Evolutionary conservation across 805 yeast genomes (phyloP), one percentile per base, ranked within the genome.

Genomic region (Kluyveromyces dobzhanskii): DNA sequence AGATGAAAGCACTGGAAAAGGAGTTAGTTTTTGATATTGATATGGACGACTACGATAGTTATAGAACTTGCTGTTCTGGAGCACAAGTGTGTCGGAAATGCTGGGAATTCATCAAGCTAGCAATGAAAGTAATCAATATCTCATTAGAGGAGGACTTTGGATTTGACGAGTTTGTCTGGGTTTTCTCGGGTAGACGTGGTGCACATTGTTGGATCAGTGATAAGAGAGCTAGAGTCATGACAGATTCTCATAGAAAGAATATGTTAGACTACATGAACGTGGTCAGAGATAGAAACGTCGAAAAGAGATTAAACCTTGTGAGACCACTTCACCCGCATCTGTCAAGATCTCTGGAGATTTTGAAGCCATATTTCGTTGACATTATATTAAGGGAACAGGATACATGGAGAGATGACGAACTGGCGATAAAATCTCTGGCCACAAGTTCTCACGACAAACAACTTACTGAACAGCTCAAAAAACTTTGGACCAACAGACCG

Each of bases 131-230:
- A 34, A 65, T 92, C 43, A 85, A 83, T 44, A 54, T 59, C 1
- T 81, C 94, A 0, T 67, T 92, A 38, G 65, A 75, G 38, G 86
- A 85, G 37, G 97, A 90, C 60, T 92, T 92, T 61, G 97, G 96
- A 1, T 88, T 85, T 59, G 65, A 77, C 43, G 80, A 85, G 59
- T 67, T 86, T 55, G 68, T 92, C 36, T 92, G 97, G 97, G 95
- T 90, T 4, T 92, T 85, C 56, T 86, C 96, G 1, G 98, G 98
- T 34, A 82, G 98, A 69, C 84, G 98, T 73, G 98, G 98, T 61
- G 95, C 94, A 12, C 98, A 92, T 69, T 94, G 97, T 54, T 92
- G 98, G 98, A 72, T 92, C 17, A 84, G 95, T 61, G 98, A 92
- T 57, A 62, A 72, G 40, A 66, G 88, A 35, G 96, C 97, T 1